Conservation (phyloP, 129 eudicot species). For the Tagetes erecta region DNA sequence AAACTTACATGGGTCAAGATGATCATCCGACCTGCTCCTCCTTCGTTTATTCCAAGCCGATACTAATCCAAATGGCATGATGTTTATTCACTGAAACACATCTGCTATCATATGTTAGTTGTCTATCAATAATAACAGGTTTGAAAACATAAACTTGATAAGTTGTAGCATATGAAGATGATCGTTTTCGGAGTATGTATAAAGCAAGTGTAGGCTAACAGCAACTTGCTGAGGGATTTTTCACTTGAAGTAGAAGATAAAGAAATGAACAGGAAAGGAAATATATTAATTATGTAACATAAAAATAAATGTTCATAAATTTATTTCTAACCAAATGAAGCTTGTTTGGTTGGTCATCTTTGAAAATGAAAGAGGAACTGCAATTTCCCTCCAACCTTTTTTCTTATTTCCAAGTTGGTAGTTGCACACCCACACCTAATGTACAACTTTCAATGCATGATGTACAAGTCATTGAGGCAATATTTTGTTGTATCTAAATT, state of each 20-base stretch:
- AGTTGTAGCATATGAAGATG: conserved; percentile 25
- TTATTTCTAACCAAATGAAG: conserved; percentile 36
- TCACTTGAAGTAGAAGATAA: conserved; percentile 81
- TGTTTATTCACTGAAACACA: conserved; percentile 31
- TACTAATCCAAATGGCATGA: conserved; percentile 88
- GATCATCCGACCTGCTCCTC: conserved; percentile 87
- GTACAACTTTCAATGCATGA: conserved; percentile 25
- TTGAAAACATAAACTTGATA: conserved; percentile 18
- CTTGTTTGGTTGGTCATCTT: conserved; percentile 33
- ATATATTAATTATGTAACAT: conserved; percentile 18
- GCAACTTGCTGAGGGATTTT: conserved; percentile 51
- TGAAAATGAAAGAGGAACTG: conserved; percentile 63
- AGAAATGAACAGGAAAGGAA: conserved; percentile 35
- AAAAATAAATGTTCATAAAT: conserved; percentile 24
- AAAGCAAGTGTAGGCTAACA: conserved; percentile 68
- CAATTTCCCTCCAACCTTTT: conserved; percentile 35
- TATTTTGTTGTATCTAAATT: not conserved
- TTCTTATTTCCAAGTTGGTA: conserved; percentile 4
- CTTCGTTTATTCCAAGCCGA: conserved; percentile 96
- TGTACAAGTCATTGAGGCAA: conserved; percentile 10
- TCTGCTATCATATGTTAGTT: conserved; percentile 15
- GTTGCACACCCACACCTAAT: conserved; percentile 12
- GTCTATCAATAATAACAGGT: not conserved
- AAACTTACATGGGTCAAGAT: conserved; percentile 66
- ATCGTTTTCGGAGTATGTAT: conserved; percentile 57